phyloP scores from a whole-genome alignment of 2,329 filamentous ascomycete species.

The Blastomyces percursus region DNA sequence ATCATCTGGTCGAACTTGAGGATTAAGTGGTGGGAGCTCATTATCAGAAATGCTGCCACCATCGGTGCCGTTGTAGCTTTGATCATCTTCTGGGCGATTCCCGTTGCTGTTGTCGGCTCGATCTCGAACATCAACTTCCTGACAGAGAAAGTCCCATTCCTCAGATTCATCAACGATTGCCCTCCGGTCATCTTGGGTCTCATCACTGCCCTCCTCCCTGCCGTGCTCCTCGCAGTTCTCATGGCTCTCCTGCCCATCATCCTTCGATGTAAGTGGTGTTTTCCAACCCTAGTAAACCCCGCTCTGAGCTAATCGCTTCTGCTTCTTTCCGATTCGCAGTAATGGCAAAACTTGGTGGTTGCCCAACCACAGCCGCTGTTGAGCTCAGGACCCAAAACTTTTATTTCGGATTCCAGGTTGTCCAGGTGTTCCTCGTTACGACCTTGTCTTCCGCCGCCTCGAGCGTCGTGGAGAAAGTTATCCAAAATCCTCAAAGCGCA shows the following conservation, averaged over 20 bases:
- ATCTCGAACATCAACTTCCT: slow-evolving; percentile 76
- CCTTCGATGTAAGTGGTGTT: slow-evolving; percentile 52
- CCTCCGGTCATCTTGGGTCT: slow-evolving; percentile 66
- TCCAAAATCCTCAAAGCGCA: slow-evolving; percentile 49
- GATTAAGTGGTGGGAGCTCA: slow-evolving; percentile 76
- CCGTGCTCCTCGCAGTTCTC: slow-evolving; percentile 65
- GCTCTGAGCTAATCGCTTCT: slow-evolving; percentile 5
- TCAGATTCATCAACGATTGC: slow-evolving; percentile 62
- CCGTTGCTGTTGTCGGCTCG: slow-evolving; percentile 66
- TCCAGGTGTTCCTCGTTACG: slow-evolving; percentile 84
- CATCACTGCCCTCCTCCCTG: slow-evolving; percentile 72
- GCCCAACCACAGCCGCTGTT: slow-evolving; percentile 65
- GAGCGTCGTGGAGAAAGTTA: slow-evolving; percentile 53
- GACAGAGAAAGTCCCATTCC: slow-evolving; percentile 51
- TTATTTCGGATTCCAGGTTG: slow-evolving; percentile 62
- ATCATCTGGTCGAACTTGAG: slow-evolving; percentile 78
- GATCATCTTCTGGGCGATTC: slow-evolving; percentile 78
- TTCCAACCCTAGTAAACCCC: not conserved
- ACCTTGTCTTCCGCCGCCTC: slow-evolving; percentile 74
- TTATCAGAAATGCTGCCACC: slow-evolving; percentile 59
- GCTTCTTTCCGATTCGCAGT: slow-evolving; percentile 33
- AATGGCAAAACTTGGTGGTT: slow-evolving; percentile 68
- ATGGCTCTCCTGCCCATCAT: slow-evolving; percentile 79
- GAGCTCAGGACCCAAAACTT: slow-evolving; percentile 84
- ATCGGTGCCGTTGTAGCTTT: slow-evolving; percentile 62